A percentile compares a stretch with the other conserved stretches of the same genome.
Evolutionary conservation across 2,329 filamentous ascomycete species (phyloP).

Genomic region (Ascochyta pisi): DNA sequence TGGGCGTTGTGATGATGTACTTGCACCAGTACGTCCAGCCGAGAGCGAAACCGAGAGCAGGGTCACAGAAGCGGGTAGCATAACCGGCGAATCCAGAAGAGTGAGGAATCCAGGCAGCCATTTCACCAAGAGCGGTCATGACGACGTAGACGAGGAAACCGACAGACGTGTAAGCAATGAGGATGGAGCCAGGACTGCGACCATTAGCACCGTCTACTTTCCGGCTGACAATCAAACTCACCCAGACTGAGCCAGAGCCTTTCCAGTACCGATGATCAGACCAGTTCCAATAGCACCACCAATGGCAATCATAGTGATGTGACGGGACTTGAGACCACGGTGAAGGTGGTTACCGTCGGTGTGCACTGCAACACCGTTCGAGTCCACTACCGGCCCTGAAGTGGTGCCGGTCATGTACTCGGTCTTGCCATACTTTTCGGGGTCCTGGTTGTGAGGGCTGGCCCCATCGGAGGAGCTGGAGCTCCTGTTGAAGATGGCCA

Average conservation of each 20-base stretch:
- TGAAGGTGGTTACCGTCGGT: slow-evolving; percentile 52
- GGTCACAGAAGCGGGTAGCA: slow-evolving; percentile 79
- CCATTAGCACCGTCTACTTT: slow-evolving; percentile 21
- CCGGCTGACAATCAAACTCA: slow-evolving; percentile 23
- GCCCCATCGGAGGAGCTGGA: slow-evolving; percentile 38
- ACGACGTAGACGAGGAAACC: slow-evolving; percentile 79
- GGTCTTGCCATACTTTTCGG: slow-evolving; percentile 30
- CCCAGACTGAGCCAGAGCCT: slow-evolving; percentile 58
- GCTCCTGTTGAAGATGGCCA: slow-evolving; percentile 40
- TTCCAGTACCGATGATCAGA: slow-evolving; percentile 71
- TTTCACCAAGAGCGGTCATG: slow-evolving; percentile 82
- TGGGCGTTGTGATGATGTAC: slow-evolving; percentile 85
- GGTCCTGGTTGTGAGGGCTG: slow-evolving; percentile 33
- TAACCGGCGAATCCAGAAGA: slow-evolving; percentile 83
- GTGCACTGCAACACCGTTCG: slow-evolving; percentile 38
- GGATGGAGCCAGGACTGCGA: slow-evolving; percentile 67
- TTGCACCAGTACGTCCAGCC: slow-evolving; percentile 70
- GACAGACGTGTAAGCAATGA: slow-evolving; percentile 74
- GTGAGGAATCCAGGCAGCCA: slow-evolving; percentile 82
- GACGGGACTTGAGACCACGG: slow-evolving; percentile 61
- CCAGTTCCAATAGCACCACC: slow-evolving; percentile 77
- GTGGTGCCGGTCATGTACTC: slow-evolving; percentile 30
- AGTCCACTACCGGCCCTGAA: slow-evolving; percentile 15
- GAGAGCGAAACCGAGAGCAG: slow-evolving; percentile 79
- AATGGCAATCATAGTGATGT: slow-evolving; percentile 72